phyloP scores from a whole-genome alignment of 1,284 basidiomycete genomes.

The Microstroma glucosiphilum region DNA sequence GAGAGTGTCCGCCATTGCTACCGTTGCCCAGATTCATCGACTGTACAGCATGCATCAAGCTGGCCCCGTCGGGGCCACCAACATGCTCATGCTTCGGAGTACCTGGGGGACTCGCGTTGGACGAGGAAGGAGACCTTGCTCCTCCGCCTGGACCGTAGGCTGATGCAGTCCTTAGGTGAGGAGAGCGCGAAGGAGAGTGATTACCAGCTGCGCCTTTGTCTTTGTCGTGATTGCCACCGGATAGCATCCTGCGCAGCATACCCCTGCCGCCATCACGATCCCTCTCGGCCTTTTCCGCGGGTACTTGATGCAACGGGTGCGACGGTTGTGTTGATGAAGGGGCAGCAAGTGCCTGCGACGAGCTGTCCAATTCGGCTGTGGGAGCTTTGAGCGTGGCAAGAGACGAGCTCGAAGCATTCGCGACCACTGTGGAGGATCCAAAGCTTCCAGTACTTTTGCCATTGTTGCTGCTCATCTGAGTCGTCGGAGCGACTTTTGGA shows the following conservation, averaged over 20 bases:
- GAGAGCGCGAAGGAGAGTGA: neutral
- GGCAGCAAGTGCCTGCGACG: neutral
- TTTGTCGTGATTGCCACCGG: constrained; percentile 23
- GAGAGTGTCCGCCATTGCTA: constrained; percentile 13
- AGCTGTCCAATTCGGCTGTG: neutral
- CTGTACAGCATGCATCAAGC: constrained; percentile 25
- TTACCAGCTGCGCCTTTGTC: constrained; percentile 14
- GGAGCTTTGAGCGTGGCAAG: neutral
- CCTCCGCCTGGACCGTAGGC: neutral
- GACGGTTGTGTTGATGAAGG: neutral
- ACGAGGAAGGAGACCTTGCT: constrained; percentile 1
- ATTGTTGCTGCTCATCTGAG: constrained; percentile 30
- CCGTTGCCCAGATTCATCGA: constrained; percentile 21
- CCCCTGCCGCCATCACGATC: constrained; percentile 19
- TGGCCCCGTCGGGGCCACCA: constrained; percentile 16
- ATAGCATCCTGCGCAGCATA: constrained; percentile 46
- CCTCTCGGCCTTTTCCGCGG: neutral
- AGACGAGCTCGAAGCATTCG: neutral
- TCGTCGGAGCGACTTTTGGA: constrained; percentile 23
- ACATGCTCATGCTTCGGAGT: constrained; percentile 27
- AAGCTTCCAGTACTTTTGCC: constrained; percentile 8
- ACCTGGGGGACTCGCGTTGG: constrained; percentile 29
- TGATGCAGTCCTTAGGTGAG: neutral
- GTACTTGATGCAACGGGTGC: neutral
- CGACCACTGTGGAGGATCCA: neutral